Conservation (phyloP, 2,329 filamentous ascomycete genomes). For the Sporothrix pallida region DNA sequence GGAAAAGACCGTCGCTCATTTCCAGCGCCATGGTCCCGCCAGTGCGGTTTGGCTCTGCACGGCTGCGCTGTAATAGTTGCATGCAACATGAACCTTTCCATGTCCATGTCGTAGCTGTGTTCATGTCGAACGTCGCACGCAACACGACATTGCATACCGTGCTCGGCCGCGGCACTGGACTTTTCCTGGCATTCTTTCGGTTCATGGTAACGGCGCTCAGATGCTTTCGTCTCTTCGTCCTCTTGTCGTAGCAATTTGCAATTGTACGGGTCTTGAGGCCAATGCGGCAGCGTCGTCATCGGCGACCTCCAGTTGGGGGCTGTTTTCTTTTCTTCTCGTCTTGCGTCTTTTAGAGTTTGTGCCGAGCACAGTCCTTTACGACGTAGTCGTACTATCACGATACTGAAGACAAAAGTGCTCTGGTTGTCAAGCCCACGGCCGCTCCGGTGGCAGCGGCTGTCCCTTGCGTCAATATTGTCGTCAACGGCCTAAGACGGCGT, state of each 20-base stretch:
- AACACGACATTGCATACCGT: not conserved
- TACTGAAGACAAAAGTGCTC: not conserved
- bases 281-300: conserved; percentile 3
- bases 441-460: not conserved
- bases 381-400: not conserved
- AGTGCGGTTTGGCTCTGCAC: not conserved
- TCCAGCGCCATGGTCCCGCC: conserved; percentile 16
- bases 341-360: not conserved
- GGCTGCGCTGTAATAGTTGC: not conserved
- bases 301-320: not conserved
- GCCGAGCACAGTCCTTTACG: not conserved
- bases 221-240: not conserved
- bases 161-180: not conserved
- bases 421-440: not conserved
- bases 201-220: not conserved
- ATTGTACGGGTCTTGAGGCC: not conserved
- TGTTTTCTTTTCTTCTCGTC: not conserved
- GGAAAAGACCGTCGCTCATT: not conserved
- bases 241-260: not conserved
- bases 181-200: not conserved
- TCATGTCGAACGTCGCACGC: not conserved
- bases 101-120: not conserved
- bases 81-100: not conserved
- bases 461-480: not conserved
- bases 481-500: not conserved